Percentiles rank a stretch among this genome's conserved stretches.
Evolutionary conservation across 805 yeast species (phyloP).

Genomic region (Candida silvicultrix): DNA sequence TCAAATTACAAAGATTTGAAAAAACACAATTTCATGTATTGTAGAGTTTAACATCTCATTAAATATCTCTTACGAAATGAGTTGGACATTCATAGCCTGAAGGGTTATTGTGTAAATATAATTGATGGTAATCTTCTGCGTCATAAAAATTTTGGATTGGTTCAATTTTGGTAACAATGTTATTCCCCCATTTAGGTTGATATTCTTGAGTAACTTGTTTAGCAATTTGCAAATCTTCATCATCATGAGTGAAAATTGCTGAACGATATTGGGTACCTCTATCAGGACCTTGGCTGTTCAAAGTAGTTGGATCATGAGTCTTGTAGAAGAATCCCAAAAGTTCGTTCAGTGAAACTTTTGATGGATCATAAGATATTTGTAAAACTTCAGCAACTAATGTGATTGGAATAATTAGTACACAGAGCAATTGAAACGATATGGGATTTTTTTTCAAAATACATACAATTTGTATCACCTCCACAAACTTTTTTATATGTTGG

Average conservation of each 20-base stretch:
- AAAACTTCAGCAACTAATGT: slow-evolving; percentile 62
- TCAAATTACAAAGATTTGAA: not conserved
- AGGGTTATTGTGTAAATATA: slow-evolving; percentile 74
- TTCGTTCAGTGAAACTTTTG: slow-evolving; percentile 47
- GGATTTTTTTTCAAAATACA: no score
- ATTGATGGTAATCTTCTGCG: slow-evolving; percentile 94
- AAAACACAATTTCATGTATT: not conserved
- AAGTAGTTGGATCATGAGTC: slow-evolving; percentile 91
- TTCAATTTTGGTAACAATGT: slow-evolving; percentile 64
- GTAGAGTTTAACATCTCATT: not conserved
- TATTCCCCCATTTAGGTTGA: slow-evolving; percentile 66
- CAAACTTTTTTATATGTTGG: slow-evolving; percentile 75
- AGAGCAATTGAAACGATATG: no score
- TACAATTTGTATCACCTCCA: slow-evolving; percentile 54
- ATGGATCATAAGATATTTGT: slow-evolving; percentile 79
- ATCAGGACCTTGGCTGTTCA: slow-evolving; percentile 83
- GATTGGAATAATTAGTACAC: no score
- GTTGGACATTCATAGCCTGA: slow-evolving; percentile 87
- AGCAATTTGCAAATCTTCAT: slow-evolving; percentile 40
- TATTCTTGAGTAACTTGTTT: slow-evolving; percentile 39
- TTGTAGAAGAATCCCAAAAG: slow-evolving; percentile 79
- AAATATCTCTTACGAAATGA: slow-evolving; percentile 62
- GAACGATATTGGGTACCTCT: slow-evolving; percentile 86
- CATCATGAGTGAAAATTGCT: slow-evolving; percentile 60
- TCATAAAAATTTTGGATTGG: slow-evolving; percentile 72